phyloP scores from a whole-genome alignment of 352 stramenopile genomes.

The Pythium utonaiense region DNA sequence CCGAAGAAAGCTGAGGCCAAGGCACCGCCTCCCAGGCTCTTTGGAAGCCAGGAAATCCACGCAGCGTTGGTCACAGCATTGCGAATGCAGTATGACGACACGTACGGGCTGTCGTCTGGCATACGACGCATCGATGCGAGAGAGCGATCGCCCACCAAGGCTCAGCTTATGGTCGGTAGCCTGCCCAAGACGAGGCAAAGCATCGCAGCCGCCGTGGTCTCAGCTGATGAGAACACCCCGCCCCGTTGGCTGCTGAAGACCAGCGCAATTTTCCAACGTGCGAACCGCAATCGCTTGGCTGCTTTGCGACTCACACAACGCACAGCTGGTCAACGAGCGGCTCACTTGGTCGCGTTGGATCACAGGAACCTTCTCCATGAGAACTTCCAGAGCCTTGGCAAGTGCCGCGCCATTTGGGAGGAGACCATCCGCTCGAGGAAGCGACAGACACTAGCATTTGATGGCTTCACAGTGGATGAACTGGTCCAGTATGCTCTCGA shows the following conservation, averaged over 20 bases:
- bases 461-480: slow-evolving; percentile 35
- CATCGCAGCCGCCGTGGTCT: not conserved
- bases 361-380: slow-evolving; percentile 34
- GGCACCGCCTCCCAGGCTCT: slow-evolving; percentile 14
- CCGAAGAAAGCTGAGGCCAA: slow-evolving; percentile 5
- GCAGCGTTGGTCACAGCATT: slow-evolving; percentile 50
- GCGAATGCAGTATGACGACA: slow-evolving; percentile 58
- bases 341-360: slow-evolving; percentile 45
- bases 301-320: slow-evolving; percentile 36
- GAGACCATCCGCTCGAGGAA: slow-evolving; percentile 26
- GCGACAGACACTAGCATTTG: slow-evolving; percentile 21
- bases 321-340: slow-evolving; percentile 31
- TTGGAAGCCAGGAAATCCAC: slow-evolving; percentile 41
- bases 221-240: slow-evolving; percentile 19
- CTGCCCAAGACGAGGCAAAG: not conserved
- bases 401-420: slow-evolving; percentile 50
- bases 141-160: slow-evolving; percentile 9
- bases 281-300: slow-evolving; percentile 50
- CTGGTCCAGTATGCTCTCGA: slow-evolving; percentile 52
- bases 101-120: slow-evolving; percentile 45
- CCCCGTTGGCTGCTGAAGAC: slow-evolving; percentile 68
- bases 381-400: slow-evolving; percentile 41
- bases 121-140: slow-evolving; percentile 24
- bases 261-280: slow-evolving; percentile 41
- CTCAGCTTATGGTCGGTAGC: slow-evolving; percentile 1